Percentiles rank a stretch among this genome's conserved stretches.
phyloP scores from a whole-genome alignment of 352 stramenopile species.

The Phytophthora pistaciae region DNA sequence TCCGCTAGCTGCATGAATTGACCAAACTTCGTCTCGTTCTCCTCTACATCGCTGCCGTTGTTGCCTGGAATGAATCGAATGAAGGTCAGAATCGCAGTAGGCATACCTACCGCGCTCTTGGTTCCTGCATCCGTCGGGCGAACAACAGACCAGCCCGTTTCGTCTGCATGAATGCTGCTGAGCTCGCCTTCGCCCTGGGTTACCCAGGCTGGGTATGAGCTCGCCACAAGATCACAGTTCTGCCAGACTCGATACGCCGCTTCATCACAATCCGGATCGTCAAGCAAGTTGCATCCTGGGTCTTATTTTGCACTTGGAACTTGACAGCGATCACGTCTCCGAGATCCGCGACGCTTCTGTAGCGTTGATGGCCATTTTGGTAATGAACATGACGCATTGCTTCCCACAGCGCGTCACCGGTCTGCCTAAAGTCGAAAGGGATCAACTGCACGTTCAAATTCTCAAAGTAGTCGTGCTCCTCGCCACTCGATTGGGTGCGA shows the following conservation, averaged over 20 bases:
- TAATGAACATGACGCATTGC: constrained; percentile 12
- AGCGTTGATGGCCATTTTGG: constrained; percentile 19
- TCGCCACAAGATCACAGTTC: constrained; percentile 57
- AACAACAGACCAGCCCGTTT: constrained; percentile 52
- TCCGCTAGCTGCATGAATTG: neutral
- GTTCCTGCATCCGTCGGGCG: constrained; percentile 2
- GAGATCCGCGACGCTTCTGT: constrained; percentile 12
- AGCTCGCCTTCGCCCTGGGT: constrained; percentile 14
- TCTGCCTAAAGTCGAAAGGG: constrained; percentile 27
- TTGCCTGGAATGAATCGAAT: constrained; percentile 5
- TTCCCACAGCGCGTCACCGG: constrained; percentile 23
- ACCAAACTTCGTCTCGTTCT: neutral
- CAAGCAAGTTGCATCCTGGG: neutral
- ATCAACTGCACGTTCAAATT: constrained; percentile 2
- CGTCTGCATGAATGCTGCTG: constrained; percentile 44
- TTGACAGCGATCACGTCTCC: constrained; percentile 40
- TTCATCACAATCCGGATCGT: constrained; percentile 17
- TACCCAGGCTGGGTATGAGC: no score
- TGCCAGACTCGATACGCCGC: constrained; percentile 38
- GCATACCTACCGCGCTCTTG: neutral
- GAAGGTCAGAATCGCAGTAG: constrained; percentile 7
- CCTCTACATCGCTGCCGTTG: neutral
- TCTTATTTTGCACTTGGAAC: constrained; percentile 24
- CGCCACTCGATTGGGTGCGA: neutral
- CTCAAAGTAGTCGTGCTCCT: constrained; percentile 11